Conservation (phyloP, 2,329 filamentous ascomycete species). For the Colletotrichum sp. region DNA sequence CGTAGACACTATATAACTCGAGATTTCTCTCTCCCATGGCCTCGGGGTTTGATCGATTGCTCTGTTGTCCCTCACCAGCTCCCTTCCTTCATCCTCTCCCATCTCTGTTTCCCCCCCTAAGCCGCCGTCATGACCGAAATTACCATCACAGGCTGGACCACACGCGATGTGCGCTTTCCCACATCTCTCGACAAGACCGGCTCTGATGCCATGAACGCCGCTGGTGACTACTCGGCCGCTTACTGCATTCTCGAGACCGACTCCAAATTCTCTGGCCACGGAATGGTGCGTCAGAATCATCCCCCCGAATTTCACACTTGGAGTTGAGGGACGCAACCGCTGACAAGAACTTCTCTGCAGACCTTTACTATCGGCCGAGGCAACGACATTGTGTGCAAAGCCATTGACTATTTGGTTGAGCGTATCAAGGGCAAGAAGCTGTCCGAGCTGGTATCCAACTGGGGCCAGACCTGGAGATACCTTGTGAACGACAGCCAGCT, state of each 20-base stretch:
- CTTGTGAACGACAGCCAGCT: conserved; percentile 91
- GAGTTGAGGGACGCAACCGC: background rate
- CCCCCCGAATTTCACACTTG: background rate
- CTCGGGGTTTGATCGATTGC: background rate
- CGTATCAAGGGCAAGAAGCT: conserved; percentile 79
- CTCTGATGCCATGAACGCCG: conserved; percentile 95
- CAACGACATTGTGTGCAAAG: conserved; percentile 90
- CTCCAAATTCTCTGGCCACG: conserved; percentile 72
- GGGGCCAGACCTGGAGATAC: conserved; percentile 89
- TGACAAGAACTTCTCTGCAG: conserved; percentile 31
- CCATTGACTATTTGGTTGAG: conserved; percentile 79
- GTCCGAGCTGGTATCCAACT: conserved; percentile 77
- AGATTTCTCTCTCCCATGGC: background rate
- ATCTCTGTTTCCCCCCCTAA: background rate
- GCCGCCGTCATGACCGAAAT: conserved; percentile 55
- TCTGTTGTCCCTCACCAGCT: background rate
- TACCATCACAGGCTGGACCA: conserved; percentile 75
- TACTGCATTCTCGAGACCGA: conserved; percentile 92
- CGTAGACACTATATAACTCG: conserved; percentile 12
- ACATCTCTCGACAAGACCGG: conserved; percentile 98
- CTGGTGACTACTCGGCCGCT: conserved; percentile 91
- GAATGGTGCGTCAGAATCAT: conserved; percentile 67
- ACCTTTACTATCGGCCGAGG: conserved; percentile 87
- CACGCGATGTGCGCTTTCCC: conserved; percentile 78
- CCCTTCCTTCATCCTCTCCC: background rate